Conservation (phyloP, 305 asterid species). For the Fraxinus dipetala region DNA sequence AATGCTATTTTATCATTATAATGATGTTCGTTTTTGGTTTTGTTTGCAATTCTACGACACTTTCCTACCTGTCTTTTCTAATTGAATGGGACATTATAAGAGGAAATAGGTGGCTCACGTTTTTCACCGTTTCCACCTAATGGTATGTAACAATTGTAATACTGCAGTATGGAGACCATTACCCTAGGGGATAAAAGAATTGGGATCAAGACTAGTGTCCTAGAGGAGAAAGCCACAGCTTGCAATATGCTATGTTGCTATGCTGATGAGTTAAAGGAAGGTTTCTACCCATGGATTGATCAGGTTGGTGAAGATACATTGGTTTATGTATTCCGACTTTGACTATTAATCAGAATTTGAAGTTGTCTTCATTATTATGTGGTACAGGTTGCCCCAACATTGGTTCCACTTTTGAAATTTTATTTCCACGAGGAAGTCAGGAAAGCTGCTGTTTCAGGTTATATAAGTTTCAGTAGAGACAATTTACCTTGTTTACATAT, state of each 20-base stretch:
- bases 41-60: not conserved
- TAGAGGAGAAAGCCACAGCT: slow-evolving; percentile 98
- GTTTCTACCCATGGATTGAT: slow-evolving; percentile 97
- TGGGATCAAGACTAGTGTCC: slow-evolving; percentile 90
- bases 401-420: slow-evolving; percentile 91
- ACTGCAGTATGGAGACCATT: slow-evolving; percentile 93
- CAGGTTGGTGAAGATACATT: slow-evolving; percentile 55
- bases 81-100: not conserved
- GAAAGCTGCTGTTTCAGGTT: slow-evolving; percentile 96
- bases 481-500: slow-evolving; percentile 1
- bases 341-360: slow-evolving; percentile 8
- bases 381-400: slow-evolving; percentile 84
- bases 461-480: not conserved
- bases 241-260: slow-evolving; percentile 97
- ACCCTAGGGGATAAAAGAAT: slow-evolving; percentile 95
- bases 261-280: slow-evolving; percentile 96
- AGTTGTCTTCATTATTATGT: slow-evolving; percentile 3
- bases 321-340: slow-evolving; percentile 3
- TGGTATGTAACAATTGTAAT: slow-evolving; percentile 13
- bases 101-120: not conserved
- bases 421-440: slow-evolving; percentile 99
- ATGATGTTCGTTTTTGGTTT: not conserved
- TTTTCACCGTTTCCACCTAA: not conserved
- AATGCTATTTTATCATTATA: not conserved
- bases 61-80: not conserved